Conservation (phyloP, 768 basidiomycete genomes). For the Xerocomellus intermedius region DNA sequence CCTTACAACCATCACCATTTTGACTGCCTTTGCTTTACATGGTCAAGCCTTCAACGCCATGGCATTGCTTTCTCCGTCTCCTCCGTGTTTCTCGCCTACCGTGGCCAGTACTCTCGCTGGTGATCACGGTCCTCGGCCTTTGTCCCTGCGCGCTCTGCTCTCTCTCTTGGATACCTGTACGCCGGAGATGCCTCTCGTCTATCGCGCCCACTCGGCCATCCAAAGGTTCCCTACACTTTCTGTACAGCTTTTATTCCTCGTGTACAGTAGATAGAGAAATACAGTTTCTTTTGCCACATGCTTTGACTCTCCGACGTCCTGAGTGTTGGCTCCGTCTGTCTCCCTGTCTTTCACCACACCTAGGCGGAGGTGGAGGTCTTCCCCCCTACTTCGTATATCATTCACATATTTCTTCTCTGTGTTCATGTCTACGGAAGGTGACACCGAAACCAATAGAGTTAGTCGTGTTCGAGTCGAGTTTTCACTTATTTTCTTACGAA, state of each 20-base stretch:
- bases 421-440: constrained; percentile 49
- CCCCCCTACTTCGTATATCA: constrained; percentile 12
- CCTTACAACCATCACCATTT: no score
- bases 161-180: not conserved
- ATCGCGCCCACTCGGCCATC: not conserved
- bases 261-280: constrained; percentile 37
- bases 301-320: constrained; percentile 57
- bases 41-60: not conserved
- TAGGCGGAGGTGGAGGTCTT: constrained; percentile 14
- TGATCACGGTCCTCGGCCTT: not conserved
- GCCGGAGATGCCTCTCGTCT: not conserved
- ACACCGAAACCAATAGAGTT: constrained; percentile 50
- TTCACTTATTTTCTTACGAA: constrained; percentile 32
- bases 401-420: constrained; percentile 20
- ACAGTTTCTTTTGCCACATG: constrained; percentile 41
- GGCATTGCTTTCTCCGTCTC: not conserved
- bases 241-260: constrained; percentile 24
- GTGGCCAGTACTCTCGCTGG: not conserved
- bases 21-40: not conserved
- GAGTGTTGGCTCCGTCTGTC: constrained; percentile 28
- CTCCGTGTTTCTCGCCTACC: not conserved
- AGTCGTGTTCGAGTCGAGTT: constrained; percentile 35
- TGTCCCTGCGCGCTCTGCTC: not conserved
- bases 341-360: constrained; percentile 23
- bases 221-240: constrained; percentile 6